Evolutionary conservation across 1,139 yeast species (phyloP).

Genomic region (Kodamaea alishanica): DNA sequence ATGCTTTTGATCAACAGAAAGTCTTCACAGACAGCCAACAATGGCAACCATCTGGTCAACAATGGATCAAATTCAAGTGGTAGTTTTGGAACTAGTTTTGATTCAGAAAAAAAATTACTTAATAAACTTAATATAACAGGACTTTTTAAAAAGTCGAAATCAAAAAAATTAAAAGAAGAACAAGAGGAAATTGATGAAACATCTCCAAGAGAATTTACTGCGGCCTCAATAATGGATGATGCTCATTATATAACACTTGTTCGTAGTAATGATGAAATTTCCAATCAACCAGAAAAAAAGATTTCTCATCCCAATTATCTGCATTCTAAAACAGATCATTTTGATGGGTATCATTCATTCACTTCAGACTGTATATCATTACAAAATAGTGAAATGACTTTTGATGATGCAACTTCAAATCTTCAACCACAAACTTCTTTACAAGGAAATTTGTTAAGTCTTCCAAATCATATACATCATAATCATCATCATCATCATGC

Average conservation of each 20-base stretch:
- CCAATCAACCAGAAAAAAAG: slow-evolving; percentile 3
- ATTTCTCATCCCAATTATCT: slow-evolving; percentile 5
- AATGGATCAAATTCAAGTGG: background rate
- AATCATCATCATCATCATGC: slow-evolving; percentile 1
- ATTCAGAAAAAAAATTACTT: slow-evolving; percentile 5
- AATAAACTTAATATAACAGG: slow-evolving; percentile 12
- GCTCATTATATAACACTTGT: slow-evolving; percentile 16
- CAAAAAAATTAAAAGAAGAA: background rate
- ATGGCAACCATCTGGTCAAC: background rate
- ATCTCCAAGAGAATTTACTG: slow-evolving; percentile 2
- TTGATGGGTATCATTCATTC: slow-evolving; percentile 28
- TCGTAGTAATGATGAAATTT: slow-evolving; percentile 9
- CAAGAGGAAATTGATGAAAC: slow-evolving; percentile 3
- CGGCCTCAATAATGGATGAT: slow-evolving; percentile 12
- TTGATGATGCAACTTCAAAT: slow-evolving; percentile 15
- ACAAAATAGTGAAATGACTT: slow-evolving; percentile 42
- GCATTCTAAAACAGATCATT: slow-evolving; percentile 2
- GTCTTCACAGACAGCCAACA: slow-evolving; percentile 1
- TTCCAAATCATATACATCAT: slow-evolving; percentile 2
- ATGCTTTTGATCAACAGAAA: slow-evolving; percentile 11
- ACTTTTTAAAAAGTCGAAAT: slow-evolving; percentile 10
- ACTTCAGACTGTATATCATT: slow-evolving; percentile 39
- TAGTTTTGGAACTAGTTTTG: background rate
- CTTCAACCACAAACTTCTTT: slow-evolving; percentile 3
- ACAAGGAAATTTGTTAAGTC: slow-evolving; percentile 3